phyloP scores from a whole-genome alignment of 805 yeast species.

The Monosporozyma siamensis region DNA sequence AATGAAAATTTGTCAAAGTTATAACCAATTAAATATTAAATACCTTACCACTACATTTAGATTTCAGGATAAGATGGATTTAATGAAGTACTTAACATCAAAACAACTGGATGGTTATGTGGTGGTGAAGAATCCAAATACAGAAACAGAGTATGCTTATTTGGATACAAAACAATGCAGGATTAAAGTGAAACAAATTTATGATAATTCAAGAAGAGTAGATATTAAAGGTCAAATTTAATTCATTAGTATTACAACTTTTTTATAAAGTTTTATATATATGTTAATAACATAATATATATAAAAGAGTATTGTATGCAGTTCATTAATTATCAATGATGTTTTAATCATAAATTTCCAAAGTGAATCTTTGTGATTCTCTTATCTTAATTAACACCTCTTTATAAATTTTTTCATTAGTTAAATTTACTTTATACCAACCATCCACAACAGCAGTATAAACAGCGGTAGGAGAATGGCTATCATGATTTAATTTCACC shows the following conservation, averaged over 20 bases:
- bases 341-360: slow-evolving; percentile 5
- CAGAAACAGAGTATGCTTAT: slow-evolving; percentile 24
- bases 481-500: neutral
- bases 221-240: slow-evolving; percentile 80
- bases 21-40: slow-evolving; percentile 37
- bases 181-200: slow-evolving; percentile 30
- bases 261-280: neutral
- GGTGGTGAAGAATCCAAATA: slow-evolving; percentile 22
- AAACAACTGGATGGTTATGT: slow-evolving; percentile 32
- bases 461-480: neutral
- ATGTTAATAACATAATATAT: too few relatives aligned
- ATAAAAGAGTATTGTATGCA: too few relatives aligned
- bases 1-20: slow-evolving; percentile 46
- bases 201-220: slow-evolving; percentile 42
- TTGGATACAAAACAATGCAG: slow-evolving; percentile 31
- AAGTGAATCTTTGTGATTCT: slow-evolving; percentile 8
- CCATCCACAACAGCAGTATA: slow-evolving; percentile 12
- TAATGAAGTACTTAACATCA: slow-evolving; percentile 35
- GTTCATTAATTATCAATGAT: too few relatives aligned
- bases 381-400: slow-evolving; percentile 9
- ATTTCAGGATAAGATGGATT: slow-evolving; percentile 33
- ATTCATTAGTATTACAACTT: neutral
- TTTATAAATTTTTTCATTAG: slow-evolving; percentile 11
- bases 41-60: slow-evolving; percentile 34
- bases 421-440: slow-evolving; percentile 14